Evolutionary conservation across 2,329 filamentous ascomycete species (phyloP).

Genomic region (Sporothrix curviconia): DNA sequence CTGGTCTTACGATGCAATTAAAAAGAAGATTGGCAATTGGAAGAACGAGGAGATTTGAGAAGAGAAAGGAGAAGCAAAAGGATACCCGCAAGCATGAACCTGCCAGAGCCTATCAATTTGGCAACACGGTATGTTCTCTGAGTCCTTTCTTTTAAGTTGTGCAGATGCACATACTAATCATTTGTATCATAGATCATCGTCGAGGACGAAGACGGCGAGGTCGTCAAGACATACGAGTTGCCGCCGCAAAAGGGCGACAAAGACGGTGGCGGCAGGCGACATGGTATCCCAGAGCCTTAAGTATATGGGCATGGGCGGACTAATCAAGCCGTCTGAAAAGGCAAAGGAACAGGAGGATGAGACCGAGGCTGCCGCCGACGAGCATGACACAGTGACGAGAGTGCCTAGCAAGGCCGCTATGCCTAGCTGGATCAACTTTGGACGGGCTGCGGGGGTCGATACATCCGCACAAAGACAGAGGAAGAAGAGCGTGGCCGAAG

Average conservation of each 20-base stretch:
- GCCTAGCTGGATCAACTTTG: conserved; percentile 47
- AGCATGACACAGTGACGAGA: conserved; percentile 20
- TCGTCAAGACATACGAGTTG: conserved; percentile 76
- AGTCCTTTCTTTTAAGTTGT: background rate
- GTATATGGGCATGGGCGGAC: conserved; percentile 46
- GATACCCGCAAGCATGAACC: conserved; percentile 55
- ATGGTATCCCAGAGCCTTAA: conserved; percentile 42
- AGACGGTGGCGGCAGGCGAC: conserved; percentile 28
- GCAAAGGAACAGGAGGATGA: conserved; percentile 18
- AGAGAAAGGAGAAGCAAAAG: conserved; percentile 55
- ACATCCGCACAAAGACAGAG: conserved; percentile 23
- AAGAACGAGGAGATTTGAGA: conserved; percentile 55
- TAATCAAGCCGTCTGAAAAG: conserved; percentile 36
- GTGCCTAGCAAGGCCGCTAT: conserved; percentile 34
- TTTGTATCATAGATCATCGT: conserved; percentile 57
- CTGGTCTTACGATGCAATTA: conserved; percentile 41
- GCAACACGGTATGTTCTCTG: conserved; percentile 57
- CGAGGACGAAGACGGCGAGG: conserved; percentile 76
- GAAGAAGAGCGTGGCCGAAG: conserved; percentile 37
- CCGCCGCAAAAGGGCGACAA: conserved; percentile 46
- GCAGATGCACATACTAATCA: background rate
- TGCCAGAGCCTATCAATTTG: conserved; percentile 78
- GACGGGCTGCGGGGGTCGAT: conserved; percentile 26
- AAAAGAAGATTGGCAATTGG: conserved; percentile 45
- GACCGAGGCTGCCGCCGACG: conserved; percentile 26